These are phyloP conservation scores for Leccinum fuscescens DNA, from an alignment of 1,284 basidiomycete genomes.

Conservation along the genomic window DNA sequence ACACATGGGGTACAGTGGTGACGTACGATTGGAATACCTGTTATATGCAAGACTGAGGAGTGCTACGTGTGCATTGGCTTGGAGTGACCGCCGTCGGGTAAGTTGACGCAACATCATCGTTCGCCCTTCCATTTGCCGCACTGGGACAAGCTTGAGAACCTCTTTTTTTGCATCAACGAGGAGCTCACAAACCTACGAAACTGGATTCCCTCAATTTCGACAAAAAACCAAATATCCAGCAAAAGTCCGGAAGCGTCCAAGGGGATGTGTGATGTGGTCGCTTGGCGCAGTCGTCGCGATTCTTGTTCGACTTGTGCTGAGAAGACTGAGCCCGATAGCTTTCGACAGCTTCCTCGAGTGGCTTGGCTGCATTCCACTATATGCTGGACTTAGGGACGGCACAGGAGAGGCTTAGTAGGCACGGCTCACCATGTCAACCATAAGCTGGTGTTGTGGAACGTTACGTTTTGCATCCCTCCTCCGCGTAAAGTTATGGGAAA, in stretches of 20 bases:
- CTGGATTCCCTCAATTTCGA: constrained; percentile 21
- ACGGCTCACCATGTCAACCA: constrained; percentile 26
- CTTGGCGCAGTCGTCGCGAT: not conserved
- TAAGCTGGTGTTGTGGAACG: constrained; percentile 13
- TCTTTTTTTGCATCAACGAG: not conserved
- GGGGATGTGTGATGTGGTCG: not conserved
- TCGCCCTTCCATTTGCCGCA: constrained; percentile 50
- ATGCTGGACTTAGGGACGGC: not conserved
- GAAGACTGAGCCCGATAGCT: not conserved
- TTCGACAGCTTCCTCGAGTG: constrained; percentile 26
- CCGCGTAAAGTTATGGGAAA: constrained; percentile 31
- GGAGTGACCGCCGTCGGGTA: constrained; percentile 34
- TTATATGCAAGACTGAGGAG: constrained; percentile 50
- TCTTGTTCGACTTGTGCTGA: constrained; percentile 4
- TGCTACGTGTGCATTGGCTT: constrained; percentile 8
- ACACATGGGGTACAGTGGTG: not conserved
- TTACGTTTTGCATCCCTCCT: not conserved
- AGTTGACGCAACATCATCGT: constrained; percentile 45
- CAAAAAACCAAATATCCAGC: not conserved
- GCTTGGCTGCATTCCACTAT: constrained; percentile 32
- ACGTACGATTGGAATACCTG: constrained; percentile 42
- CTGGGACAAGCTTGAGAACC: constrained; percentile 23
- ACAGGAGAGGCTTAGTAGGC: not conserved
- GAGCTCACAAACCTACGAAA: constrained; percentile 25
- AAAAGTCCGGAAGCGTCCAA: not conserved